Evolutionary conservation across 371 early-diverging fungal genomes (phyloP).

Genomic region (Haplosporangium sp.): DNA sequence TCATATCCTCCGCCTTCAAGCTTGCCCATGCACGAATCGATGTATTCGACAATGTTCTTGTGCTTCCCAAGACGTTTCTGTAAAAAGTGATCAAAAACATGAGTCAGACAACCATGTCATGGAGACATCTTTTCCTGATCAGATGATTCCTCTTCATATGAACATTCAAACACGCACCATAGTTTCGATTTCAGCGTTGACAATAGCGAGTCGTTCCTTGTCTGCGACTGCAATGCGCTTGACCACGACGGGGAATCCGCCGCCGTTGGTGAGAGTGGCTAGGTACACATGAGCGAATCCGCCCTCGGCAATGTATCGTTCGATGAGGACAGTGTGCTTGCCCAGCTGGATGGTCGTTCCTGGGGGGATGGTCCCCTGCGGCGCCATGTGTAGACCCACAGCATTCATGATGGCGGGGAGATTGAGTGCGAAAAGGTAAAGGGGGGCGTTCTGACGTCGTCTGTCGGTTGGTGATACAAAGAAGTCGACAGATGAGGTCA

Average conservation of each 20-base stretch:
- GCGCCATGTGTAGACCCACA: slow-evolving; percentile 27
- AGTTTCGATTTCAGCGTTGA: slow-evolving; percentile 79
- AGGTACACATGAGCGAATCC: slow-evolving; percentile 91
- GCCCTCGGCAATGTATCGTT: slow-evolving; percentile 67
- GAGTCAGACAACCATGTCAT: not conserved
- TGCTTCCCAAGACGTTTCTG: slow-evolving; percentile 82
- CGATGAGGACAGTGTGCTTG: slow-evolving; percentile 56
- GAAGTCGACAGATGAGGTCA: not conserved
- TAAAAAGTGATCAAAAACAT: not conserved
- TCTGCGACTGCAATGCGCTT: slow-evolving; percentile 84
- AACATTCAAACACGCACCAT: slow-evolving; percentile 61
- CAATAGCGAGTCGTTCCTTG: slow-evolving; percentile 67
- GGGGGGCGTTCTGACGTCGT: not conserved
- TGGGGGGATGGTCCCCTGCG: slow-evolving; percentile 56
- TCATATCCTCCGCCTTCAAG: slow-evolving; percentile 76
- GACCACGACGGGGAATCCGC: slow-evolving; percentile 68
- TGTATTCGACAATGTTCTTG: slow-evolving; percentile 83
- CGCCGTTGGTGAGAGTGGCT: slow-evolving; percentile 69
- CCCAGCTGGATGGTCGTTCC: slow-evolving; percentile 62
- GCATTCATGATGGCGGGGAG: slow-evolving; percentile 25
- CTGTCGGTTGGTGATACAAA: not conserved
- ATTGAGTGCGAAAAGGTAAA: not conserved
- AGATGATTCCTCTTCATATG: not conserved
- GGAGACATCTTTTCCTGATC: not conserved
- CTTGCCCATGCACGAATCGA: slow-evolving; percentile 76